A percentile compares a stretch with the other conserved stretches of the same genome.
These are phyloP conservation scores for Leccinum uliginosum DNA, from an alignment of 768 basidiomycete genomes.

Conservation along the genomic window DNA sequence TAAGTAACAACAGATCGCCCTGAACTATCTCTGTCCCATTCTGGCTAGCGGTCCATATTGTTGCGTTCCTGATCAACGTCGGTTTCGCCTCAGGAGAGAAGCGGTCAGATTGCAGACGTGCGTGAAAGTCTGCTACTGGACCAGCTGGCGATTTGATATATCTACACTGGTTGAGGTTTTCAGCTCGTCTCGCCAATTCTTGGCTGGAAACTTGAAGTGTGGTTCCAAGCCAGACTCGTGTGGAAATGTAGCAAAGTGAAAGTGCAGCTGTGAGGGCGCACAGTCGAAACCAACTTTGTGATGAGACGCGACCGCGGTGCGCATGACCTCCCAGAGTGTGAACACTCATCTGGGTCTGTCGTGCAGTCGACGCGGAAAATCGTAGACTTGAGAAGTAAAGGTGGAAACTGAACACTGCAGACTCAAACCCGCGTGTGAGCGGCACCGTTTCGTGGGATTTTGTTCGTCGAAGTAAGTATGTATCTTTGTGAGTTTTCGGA, in stretches of 20 bases:
- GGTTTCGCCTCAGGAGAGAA: constrained; percentile 61
- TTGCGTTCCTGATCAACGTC: constrained; percentile 67
- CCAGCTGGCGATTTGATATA: constrained; percentile 39
- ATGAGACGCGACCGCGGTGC: not conserved
- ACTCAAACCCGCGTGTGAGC: no score
- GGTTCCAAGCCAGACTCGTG: not conserved
- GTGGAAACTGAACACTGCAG: no score
- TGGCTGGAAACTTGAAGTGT: constrained; percentile 1
- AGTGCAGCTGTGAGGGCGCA: constrained; percentile 5
- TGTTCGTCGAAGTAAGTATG: no score
- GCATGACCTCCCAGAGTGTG: not conserved
- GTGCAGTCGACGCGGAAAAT: not conserved
- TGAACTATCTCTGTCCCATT: constrained; percentile 63
- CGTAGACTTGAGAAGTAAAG: no score
- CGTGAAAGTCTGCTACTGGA: constrained; percentile 42
- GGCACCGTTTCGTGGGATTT: no score
- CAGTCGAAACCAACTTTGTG: constrained; percentile 6
- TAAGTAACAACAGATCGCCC: constrained; percentile 67
- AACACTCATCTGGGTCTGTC: not conserved
- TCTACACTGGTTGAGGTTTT: constrained; percentile 41
- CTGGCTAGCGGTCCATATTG: constrained; percentile 74
- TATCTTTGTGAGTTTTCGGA: no score
- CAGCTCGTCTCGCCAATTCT: constrained; percentile 11
- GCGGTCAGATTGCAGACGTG: constrained; percentile 57
- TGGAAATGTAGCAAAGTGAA: constrained; percentile 5